These are phyloP conservation scores for Neoboletus subvelutipes DNA, from an alignment of 768 basidiomycete genomes.

Conservation along the genomic window DNA sequence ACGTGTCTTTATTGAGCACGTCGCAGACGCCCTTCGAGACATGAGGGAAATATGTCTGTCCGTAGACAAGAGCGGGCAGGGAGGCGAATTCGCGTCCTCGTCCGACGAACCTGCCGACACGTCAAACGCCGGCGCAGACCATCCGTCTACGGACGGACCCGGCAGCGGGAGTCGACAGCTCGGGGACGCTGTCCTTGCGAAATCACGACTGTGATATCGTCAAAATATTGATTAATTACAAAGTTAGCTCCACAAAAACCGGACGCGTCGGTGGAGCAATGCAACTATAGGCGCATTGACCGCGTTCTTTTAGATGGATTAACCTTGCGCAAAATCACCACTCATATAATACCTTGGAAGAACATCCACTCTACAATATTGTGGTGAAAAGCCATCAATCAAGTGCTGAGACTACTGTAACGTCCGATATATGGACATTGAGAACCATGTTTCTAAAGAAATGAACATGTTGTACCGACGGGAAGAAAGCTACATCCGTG, in stretches of 20 bases:
- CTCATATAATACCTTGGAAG: background rate
- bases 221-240: background rate
- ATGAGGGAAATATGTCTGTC: slow-evolving; percentile 58
- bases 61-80: slow-evolving; percentile 4
- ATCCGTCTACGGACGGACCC: background rate
- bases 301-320: background rate
- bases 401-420: background rate
- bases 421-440: background rate
- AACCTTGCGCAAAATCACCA: slow-evolving; percentile 5
- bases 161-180: background rate
- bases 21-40: slow-evolving; percentile 63
- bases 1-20: slow-evolving; percentile 55
- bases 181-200: slow-evolving; percentile 10
- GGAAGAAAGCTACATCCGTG: background rate
- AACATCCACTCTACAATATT: background rate
- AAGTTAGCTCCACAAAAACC: too few relatives aligned
- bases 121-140: background rate
- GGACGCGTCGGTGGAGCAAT: background rate
- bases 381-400: background rate
- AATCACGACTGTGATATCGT: slow-evolving; percentile 16
- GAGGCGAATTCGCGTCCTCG: slow-evolving; percentile 1
- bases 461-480: background rate
- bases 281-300: background rate
- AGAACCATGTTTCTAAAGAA: background rate
- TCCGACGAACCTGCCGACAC: background rate